Evolutionary conservation across 352 stramenopile species (phyloP).

Genomic region (Phytophthora brassicae): DNA sequence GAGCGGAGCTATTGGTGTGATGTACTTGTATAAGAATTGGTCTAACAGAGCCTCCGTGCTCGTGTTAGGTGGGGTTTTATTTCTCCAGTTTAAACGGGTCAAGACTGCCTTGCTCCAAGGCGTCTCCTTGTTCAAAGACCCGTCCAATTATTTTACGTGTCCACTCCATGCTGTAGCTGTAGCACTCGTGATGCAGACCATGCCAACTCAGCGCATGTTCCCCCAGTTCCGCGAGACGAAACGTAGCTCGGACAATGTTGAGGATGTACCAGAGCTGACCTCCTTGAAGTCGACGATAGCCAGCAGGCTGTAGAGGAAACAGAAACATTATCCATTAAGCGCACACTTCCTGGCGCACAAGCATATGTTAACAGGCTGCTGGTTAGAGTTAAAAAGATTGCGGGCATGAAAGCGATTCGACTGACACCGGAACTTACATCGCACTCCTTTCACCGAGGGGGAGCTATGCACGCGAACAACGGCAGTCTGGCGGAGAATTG

Average conservation of each 20-base stretch:
- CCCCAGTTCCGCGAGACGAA: constrained; percentile 14
- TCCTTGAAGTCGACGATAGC: constrained; percentile 6
- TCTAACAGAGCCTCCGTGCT: neutral
- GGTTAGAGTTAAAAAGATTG: neutral
- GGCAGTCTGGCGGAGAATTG: too few species aligned
- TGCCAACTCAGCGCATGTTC: constrained; percentile 1
- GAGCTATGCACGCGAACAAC: neutral
- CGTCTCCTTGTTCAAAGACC: constrained; percentile 20
- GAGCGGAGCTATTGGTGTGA: neutral
- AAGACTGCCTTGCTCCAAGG: constrained; percentile 17
- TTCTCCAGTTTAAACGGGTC: constrained; percentile 16
- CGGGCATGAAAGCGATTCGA: neutral
- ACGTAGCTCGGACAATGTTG: neutral
- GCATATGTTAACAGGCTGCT: constrained; percentile 19
- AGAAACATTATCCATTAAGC: neutral
- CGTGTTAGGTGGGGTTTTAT: constrained; percentile 10
- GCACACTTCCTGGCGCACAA: neutral
- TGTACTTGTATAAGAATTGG: neutral
- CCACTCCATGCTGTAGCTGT: constrained; percentile 11
- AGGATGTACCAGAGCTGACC: constrained; percentile 3
- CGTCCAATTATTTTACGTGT: constrained; percentile 6
- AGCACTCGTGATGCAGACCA: constrained; percentile 6
- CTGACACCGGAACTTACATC: constrained; percentile 5
- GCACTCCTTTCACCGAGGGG: constrained; percentile 9
- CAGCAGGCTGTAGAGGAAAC: neutral